Evolutionary conservation across 2,329 filamentous ascomycete genomes (phyloP).

Genomic region (Xylaria polymorpha): DNA sequence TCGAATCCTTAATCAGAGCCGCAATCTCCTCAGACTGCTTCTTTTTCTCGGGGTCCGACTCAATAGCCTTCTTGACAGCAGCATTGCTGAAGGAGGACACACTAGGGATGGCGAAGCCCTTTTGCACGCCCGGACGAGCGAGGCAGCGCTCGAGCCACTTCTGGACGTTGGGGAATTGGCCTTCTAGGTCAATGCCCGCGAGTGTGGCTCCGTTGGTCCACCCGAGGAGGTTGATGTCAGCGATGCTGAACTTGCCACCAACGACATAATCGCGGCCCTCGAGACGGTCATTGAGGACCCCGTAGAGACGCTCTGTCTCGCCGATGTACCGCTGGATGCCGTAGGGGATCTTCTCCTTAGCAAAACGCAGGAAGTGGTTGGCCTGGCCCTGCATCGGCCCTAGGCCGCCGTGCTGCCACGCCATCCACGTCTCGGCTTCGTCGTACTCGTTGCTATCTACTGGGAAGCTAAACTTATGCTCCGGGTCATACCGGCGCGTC

Average conservation of each 20-base stretch:
- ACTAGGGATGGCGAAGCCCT: constrained; percentile 71
- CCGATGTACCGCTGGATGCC: constrained; percentile 79
- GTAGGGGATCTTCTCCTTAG: constrained; percentile 76
- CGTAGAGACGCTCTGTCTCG: constrained; percentile 79
- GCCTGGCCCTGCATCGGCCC: constrained; percentile 80
- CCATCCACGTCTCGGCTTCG: constrained; percentile 69
- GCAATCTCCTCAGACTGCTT: constrained; percentile 54
- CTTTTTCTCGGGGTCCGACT: constrained; percentile 60
- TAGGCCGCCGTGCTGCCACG: constrained; percentile 79
- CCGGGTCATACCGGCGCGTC: constrained; percentile 75
- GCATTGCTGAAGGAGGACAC: constrained; percentile 56
- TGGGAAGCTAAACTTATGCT: constrained; percentile 74
- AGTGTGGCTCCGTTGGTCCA: constrained; percentile 72
- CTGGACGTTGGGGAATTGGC: constrained; percentile 71
- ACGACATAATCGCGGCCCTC: constrained; percentile 62
- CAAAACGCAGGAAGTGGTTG: constrained; percentile 77
- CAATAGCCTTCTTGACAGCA: constrained; percentile 54
- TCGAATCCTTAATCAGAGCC: constrained; percentile 54
- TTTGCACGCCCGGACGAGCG: constrained; percentile 69
- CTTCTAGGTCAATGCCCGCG: constrained; percentile 69
- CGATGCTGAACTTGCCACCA: constrained; percentile 73
- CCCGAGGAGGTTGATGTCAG: constrained; percentile 78
- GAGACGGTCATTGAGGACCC: constrained; percentile 76
- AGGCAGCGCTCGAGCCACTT: constrained; percentile 74
- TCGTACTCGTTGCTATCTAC: constrained; percentile 53